Evolutionary conservation across 208 protist genomes (phyloP), one percentile per base, ranked within the genome.

Genomic region (Crithidia fasciculata): DNA sequence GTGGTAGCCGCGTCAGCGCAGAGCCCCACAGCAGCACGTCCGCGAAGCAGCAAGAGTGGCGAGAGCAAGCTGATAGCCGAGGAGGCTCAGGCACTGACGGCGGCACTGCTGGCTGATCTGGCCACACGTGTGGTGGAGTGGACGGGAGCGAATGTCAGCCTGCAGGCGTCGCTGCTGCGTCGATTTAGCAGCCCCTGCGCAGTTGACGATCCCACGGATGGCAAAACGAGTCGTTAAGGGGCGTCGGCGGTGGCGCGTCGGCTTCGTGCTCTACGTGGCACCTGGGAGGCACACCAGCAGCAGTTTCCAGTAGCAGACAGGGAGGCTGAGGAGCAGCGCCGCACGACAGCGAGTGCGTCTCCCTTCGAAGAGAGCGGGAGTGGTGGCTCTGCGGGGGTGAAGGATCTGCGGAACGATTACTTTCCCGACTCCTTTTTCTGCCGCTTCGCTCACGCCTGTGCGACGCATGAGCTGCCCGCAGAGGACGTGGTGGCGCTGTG

Each of bases 391-490:
- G 19, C 36, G 28, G 28, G 28, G 28, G 28, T 28, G 28, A 83
- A 78, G 45, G 85, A 90, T 50, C 57, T 90, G 40, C 88, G 91
- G 10, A 45, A 50, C 53, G 76, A 78, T 19, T 96, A 96, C 75
- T 89, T 90, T 43, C 91, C 91, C 2, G 82, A 85, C 37, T 94
- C 91, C 7, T 78, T 96, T 28, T 78, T 94, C 56, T 81, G 81
- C 16, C 88, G 91, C 56, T 89, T 96, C 57, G 85, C 88, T 3
- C 79, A 86, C 69, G 43, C 74, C 43, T 88, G 81, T 58, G 80
- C 74, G n/a, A 80, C 65, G 1, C 45, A 82, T 68, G 40, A 85
- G 15, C 67, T 65, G 18, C 45, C 58, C 13, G 74, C 77, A n/a
- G 74, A 78, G 4, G 79, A 87, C 64, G 76, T 87, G 10, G 63